Conservation (phyloP, 352 stramenopile species). For the Phytophthora pistaciae region DNA sequence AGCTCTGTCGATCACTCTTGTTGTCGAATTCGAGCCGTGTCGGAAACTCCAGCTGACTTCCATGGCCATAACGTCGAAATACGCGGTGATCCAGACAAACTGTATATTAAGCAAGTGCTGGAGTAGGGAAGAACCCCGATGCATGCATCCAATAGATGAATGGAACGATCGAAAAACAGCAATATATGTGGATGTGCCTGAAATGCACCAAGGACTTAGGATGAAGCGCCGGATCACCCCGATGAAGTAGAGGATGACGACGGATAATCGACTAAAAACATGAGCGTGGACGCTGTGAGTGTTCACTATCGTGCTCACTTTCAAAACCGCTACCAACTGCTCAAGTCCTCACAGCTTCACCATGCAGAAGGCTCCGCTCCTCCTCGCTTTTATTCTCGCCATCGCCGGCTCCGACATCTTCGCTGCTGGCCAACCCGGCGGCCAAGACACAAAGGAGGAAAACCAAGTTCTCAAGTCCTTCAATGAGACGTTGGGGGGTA, state of each 20-base stretch:
- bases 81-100: too few species aligned
- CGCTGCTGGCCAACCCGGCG: background rate
- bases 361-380: background rate
- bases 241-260: background rate
- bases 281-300: background rate
- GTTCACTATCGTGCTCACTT: background rate
- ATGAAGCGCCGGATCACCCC: background rate
- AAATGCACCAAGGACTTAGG: background rate
- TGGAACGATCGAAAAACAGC: background rate
- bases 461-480: background rate
- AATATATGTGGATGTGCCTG: background rate
- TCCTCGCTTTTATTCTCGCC: background rate
- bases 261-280: background rate
- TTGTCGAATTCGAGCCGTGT: too few species aligned
- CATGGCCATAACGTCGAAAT: too few species aligned
- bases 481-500: background rate
- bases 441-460: background rate
- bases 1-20: too few species aligned
- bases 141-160: too few species aligned
- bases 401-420: background rate
- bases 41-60: too few species aligned
- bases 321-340: background rate
- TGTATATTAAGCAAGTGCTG: too few species aligned
- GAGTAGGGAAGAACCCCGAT: too few species aligned
- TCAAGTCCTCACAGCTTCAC: background rate